Evolutionary conservation across 805 yeast species (phyloP).

Genomic region (Wickerhamiella sergipiensis): DNA sequence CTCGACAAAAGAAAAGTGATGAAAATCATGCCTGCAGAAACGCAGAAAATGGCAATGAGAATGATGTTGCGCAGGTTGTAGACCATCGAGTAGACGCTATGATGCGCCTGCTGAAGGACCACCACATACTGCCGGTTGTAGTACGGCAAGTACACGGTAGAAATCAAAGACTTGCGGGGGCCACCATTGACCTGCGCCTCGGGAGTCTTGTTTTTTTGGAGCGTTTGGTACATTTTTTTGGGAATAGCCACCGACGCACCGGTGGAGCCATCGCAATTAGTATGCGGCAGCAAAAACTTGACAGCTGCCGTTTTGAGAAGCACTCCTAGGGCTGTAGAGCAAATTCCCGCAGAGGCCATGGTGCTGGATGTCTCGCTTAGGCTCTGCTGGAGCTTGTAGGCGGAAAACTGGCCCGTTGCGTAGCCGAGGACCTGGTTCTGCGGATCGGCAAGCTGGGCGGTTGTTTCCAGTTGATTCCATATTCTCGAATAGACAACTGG

Average conservation of each 20-base stretch:
- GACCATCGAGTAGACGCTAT: constrained; percentile 13
- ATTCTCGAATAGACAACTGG: constrained; percentile 4
- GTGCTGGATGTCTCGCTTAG: constrained; percentile 8
- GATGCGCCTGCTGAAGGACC: constrained; percentile 12
- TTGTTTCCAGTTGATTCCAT: background rate
- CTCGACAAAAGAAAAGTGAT: constrained; percentile 14
- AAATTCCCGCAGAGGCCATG: constrained; percentile 8
- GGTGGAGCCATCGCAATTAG: background rate
- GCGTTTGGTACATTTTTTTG: constrained; percentile 4
- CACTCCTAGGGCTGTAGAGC: constrained; percentile 13
- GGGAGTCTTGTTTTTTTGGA: constrained; percentile 4
- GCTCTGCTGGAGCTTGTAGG: constrained; percentile 7
- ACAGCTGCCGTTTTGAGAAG: constrained; percentile 5
- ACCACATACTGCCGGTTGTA: constrained; percentile 9
- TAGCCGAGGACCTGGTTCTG: constrained; percentile 6
- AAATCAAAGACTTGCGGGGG: constrained; percentile 13
- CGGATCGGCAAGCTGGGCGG: background rate
- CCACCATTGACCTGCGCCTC: constrained; percentile 13
- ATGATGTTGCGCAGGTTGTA: constrained; percentile 11
- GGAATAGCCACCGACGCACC: constrained; percentile 3
- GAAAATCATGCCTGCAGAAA: constrained; percentile 14
- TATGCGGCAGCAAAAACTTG: constrained; percentile 10
- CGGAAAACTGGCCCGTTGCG: constrained; percentile 11
- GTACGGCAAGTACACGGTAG: constrained; percentile 11
- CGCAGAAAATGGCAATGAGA: constrained; percentile 10